Base-by-base conservation (phyloP, 352 stramenopile species). In the Pythium grandisporangium region DNA sequence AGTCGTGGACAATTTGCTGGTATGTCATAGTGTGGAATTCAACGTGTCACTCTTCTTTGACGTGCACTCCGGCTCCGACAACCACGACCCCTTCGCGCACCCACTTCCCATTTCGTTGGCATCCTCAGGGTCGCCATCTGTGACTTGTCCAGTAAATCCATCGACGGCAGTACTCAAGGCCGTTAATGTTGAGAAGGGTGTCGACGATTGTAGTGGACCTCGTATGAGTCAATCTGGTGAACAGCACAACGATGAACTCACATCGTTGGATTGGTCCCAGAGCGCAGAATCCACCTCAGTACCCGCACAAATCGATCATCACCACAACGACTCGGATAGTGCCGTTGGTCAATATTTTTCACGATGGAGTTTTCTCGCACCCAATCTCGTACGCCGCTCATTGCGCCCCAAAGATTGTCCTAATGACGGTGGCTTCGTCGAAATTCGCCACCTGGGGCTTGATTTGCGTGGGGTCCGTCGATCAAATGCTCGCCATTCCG, bases 1-100 rank as follows among this genome's bases (percentile, higher is more conserved):
- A 4, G 73, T 88, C 5, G 71, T 93, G 26, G 79, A 93, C 58
- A 84, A 93, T 37, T 33, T 93, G 36, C 66, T 93, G 5, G 73
- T 86, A 5, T 89, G 70, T 48, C 79, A 93, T 50, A 87, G 76
- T 45, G 42, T 86, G 32, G 71, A 85, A 45, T 90, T 86, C 44
- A 82, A 75, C 27, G 79, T 90, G 29, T 78, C 66, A 13, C 43
- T 87, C 5, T 81, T 93, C 58, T 93, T 84, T 47, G 79, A 93
- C 42, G 64, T 88, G 20, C 76, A 66, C 48, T 84, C 71, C 22
- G 74, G 79, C 11, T 39, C 52, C 2, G 67, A 55, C 30, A 56
- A 66, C 14, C 66, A 59, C 26, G 71, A 93, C 19, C 74, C 79
- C 23, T 87, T 93, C 37, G 83, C 75, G 4, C 63, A 74, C 14